Evolutionary conservation across 2,329 filamentous ascomycete genomes (phyloP).

Genomic region (Trichoderma oligosporum): DNA sequence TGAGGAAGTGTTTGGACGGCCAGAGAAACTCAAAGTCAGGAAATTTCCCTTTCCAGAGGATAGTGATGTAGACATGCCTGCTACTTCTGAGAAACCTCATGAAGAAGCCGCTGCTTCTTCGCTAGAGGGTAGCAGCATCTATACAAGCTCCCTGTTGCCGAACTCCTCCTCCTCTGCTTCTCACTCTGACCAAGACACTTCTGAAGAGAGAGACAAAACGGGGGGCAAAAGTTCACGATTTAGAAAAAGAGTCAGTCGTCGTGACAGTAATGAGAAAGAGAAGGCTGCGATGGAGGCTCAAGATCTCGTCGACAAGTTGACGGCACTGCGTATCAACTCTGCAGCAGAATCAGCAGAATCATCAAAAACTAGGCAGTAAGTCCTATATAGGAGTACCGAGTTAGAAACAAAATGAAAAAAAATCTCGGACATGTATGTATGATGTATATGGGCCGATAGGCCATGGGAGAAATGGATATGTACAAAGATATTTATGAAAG

Average conservation of each 20-base stretch:
- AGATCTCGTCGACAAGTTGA: conserved; percentile 17
- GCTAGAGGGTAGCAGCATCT: neutral
- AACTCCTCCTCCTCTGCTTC: neutral
- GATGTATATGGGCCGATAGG: too few species aligned
- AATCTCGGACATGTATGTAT: neutral
- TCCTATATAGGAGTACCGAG: neutral
- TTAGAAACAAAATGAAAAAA: neutral
- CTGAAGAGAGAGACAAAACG: neutral
- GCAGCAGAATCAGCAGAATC: conserved; percentile 4
- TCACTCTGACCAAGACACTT: neutral
- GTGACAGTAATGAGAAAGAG: conserved; percentile 1
- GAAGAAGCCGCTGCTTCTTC: neutral
- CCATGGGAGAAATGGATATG: too few species aligned
- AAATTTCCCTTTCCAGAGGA: conserved; percentile 6
- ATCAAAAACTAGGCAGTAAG: too few species aligned
- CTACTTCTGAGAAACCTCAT: neutral
- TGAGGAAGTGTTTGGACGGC: conserved; percentile 29
- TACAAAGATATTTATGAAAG: too few species aligned
- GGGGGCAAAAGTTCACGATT: conserved; percentile 5
- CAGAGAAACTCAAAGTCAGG: conserved; percentile 21
- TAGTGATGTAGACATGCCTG: neutral
- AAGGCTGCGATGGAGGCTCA: conserved; percentile 12
- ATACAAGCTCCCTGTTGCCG: neutral
- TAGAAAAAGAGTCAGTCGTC: neutral
- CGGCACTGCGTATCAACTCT: neutral